phyloP scores from a whole-genome alignment of 768 basidiomycete genomes.

The Leucocoprinus birnbaumii region DNA sequence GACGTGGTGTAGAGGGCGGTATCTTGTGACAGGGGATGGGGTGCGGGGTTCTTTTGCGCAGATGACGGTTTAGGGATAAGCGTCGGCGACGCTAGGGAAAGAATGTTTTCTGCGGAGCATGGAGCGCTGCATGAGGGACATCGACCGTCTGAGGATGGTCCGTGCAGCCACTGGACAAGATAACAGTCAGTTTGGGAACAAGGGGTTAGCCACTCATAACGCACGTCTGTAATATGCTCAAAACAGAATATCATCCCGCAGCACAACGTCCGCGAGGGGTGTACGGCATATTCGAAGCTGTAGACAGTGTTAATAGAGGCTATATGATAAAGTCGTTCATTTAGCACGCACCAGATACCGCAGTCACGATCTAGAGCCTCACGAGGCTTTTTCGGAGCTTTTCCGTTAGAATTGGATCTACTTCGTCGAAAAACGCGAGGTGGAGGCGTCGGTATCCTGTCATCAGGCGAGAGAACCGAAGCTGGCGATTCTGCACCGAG shows the following conservation, averaged over 20 bases:
- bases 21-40: neutral
- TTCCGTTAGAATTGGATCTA: neutral
- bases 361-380: conserved; percentile 4
- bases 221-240: conserved; percentile 28
- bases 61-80: conserved; percentile 6
- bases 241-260: conserved; percentile 30
- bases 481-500: conserved; percentile 24
- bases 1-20: too few species aligned
- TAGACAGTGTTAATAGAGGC: neutral
- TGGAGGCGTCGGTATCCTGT: neutral
- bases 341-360: conserved; percentile 7
- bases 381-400: neutral
- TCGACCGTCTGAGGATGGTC: conserved; percentile 26
- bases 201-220: conserved; percentile 9
- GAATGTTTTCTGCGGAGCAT: conserved; percentile 23
- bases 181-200: neutral
- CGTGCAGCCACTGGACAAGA: conserved; percentile 27
- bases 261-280: conserved; percentile 27
- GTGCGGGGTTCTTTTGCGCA: neutral
- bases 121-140: conserved; percentile 31
- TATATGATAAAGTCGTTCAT: neutral
- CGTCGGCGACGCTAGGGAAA: conserved; percentile 22
- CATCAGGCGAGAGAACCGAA: conserved; percentile 1
- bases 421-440: neutral
- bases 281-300: conserved; percentile 29